Percentiles rank a stretch among this genome's conserved stretches.
These are phyloP conservation scores for Starmerella geochares DNA, from an alignment of 805 yeast species.

Conservation along the genomic window DNA sequence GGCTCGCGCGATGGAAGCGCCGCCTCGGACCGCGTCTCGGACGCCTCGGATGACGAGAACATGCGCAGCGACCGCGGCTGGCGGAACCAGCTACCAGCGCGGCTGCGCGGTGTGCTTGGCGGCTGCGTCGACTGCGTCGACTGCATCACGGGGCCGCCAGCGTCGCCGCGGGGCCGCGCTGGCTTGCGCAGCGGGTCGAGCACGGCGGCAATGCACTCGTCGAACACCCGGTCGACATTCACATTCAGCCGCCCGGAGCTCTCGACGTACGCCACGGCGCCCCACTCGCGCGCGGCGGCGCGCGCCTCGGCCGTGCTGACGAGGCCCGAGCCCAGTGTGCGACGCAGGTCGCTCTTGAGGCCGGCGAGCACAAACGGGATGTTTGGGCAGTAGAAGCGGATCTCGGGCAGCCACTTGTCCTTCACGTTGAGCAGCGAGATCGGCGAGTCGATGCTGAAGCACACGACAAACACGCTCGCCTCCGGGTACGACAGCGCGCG, in stretches of 20 bases:
- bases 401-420: slow-evolving; percentile 93
- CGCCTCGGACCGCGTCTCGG: not conserved
- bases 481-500: slow-evolving; percentile 88
- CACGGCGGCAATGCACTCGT: slow-evolving; percentile 52
- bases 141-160: not conserved
- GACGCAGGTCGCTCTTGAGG: slow-evolving; percentile 79
- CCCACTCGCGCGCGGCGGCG: slow-evolving; percentile 76
- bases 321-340: slow-evolving; percentile 70
- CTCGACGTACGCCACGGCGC: slow-evolving; percentile 74
- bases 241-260: slow-evolving; percentile 78
- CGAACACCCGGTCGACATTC: slow-evolving; percentile 86
- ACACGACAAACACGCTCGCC: slow-evolving; percentile 77
- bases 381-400: slow-evolving; percentile 82
- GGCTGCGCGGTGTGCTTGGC: too few species aligned
- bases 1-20: not conserved
- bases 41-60: not conserved
- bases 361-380: slow-evolving; percentile 87
- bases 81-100: not conserved
- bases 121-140: too few species aligned
- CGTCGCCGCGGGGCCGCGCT: not conserved
- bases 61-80: not conserved
- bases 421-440: slow-evolving; percentile 87
- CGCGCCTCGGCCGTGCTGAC: slow-evolving; percentile 74
- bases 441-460: slow-evolving; percentile 82
- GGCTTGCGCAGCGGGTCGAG: slow-evolving; percentile 2